Conservation (phyloP, 139 green algal species). For the Tetraselmis chui region DNA sequence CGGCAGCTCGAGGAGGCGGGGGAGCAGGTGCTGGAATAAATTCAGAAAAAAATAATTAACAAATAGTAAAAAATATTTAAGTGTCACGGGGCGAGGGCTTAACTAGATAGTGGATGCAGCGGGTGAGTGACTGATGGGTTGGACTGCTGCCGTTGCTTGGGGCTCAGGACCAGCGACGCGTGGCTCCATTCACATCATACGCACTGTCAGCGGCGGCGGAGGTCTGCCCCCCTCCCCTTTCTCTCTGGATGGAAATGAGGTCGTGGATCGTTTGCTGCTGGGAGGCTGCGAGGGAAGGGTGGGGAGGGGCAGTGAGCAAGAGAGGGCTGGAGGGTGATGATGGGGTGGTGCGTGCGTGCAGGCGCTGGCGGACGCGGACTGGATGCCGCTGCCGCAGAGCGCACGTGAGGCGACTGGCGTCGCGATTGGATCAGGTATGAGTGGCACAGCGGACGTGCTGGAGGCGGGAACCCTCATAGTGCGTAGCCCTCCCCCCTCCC, state of each 20-base stretch:
- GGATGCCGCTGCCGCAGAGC: conserved; percentile 19
- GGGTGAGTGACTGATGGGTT: too few species aligned
- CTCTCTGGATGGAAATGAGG: neutral
- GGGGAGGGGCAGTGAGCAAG: too few species aligned
- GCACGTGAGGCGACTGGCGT: conserved; percentile 59
- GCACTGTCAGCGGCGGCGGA: conserved; percentile 47
- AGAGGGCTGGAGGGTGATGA: too few species aligned
- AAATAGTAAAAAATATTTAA: too few species aligned
- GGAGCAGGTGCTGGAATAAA: neutral
- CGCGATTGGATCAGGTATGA: conserved; percentile 83
- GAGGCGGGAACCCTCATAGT: conserved; percentile 55
- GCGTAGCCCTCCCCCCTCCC: too few species aligned
- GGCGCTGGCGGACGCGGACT: conserved; percentile 51
- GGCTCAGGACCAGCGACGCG: conserved; percentile 14
- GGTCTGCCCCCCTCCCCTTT: conserved; percentile 9
- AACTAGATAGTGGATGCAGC: too few species aligned
- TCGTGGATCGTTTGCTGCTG: too few species aligned
- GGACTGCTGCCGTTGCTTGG: too few species aligned
- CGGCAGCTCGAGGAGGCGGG: neutral
- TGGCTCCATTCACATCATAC: conserved; percentile 44
- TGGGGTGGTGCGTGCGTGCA: conserved; percentile 18
- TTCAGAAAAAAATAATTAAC: too few species aligned
- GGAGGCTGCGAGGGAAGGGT: too few species aligned
- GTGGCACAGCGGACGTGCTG: conserved; percentile 65
- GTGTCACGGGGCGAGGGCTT: too few species aligned